Conservation (phyloP, 2,329 filamentous ascomycete genomes). For the Escovopsis sp. region DNA sequence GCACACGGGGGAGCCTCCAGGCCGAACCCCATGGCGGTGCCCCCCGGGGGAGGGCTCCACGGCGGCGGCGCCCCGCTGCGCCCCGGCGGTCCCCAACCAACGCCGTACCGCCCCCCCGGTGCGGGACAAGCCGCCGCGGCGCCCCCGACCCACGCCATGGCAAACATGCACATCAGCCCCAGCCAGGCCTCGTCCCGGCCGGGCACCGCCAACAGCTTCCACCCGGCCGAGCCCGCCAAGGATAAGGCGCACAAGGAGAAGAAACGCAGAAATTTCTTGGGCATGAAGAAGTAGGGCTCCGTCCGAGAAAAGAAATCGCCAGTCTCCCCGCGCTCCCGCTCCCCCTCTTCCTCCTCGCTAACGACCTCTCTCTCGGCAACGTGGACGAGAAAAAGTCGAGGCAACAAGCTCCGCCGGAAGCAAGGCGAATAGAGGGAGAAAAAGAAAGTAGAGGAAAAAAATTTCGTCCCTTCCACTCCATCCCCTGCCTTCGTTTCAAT, state of each 20-base stretch:
- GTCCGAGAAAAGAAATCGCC: constrained; percentile 6
- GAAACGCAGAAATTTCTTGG: constrained; percentile 44
- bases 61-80: constrained; percentile 1
- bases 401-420: too few species aligned
- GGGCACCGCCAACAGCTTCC: constrained; percentile 5
- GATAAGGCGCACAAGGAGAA: constrained; percentile 41
- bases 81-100: constrained; percentile 8
- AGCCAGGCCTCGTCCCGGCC: constrained; percentile 4
- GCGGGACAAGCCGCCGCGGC: not conserved
- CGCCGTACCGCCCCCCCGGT: constrained; percentile 5
- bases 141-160: constrained; percentile 41
- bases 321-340: too few species aligned
- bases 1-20: not conserved
- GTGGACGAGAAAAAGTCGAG: too few species aligned
- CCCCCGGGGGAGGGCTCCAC: too few species aligned
- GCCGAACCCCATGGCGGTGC: not conserved
- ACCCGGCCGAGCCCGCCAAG: constrained; percentile 19
- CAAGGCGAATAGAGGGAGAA: too few species aligned
- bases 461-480: too few species aligned
- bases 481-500: too few species aligned
- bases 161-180: constrained; percentile 34
- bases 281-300: constrained; percentile 41
- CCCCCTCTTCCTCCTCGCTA: too few species aligned
- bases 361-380: too few species aligned
- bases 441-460: too few species aligned